These are phyloP conservation scores for Pythium guiyangense DNA, from an alignment of 352 stramenopile species.

Conservation along the genomic window DNA sequence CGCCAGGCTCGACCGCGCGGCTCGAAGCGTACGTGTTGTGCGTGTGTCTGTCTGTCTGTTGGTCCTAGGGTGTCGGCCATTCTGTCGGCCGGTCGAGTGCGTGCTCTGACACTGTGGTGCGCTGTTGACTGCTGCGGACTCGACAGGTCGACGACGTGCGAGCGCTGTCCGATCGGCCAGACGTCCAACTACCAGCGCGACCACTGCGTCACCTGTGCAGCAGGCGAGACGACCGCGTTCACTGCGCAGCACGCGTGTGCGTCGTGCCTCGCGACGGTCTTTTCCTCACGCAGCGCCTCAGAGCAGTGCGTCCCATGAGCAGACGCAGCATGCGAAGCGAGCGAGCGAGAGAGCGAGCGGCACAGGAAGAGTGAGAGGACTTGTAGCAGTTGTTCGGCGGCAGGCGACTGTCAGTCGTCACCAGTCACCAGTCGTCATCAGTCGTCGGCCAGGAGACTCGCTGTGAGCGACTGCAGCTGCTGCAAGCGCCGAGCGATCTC, in stretches of 20 bases:
- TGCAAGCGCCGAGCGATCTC: slow-evolving; percentile 35
- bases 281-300: slow-evolving; percentile 6
- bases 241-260: slow-evolving; percentile 42
- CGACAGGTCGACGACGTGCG: slow-evolving; percentile 29
- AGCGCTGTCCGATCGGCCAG: slow-evolving; percentile 31
- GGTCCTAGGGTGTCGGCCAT: too few relatives aligned
- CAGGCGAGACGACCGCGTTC: slow-evolving; percentile 34
- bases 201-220: slow-evolving; percentile 38
- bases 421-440: too few relatives aligned
- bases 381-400: background rate
- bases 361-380: too few relatives aligned
- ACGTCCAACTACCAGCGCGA: slow-evolving; percentile 57
- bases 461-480: slow-evolving; percentile 52
- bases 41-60: background rate
- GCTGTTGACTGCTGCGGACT: background rate
- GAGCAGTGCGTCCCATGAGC: slow-evolving; percentile 14
- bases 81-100: too few relatives aligned
- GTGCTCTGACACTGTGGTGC: background rate
- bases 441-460: slow-evolving; percentile 45
- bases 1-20: slow-evolving; percentile 45
- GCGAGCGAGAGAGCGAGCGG: too few relatives aligned
- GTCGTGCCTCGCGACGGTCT: slow-evolving; percentile 33
- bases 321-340: too few relatives aligned
- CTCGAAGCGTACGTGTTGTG: slow-evolving; percentile 32
- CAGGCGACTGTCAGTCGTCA: background rate